Evolutionary conservation across 495 filamentous ascomycete genomes (phyloP), one percentile per base, ranked within the genome.

Genomic region (Viridothelium virens): DNA sequence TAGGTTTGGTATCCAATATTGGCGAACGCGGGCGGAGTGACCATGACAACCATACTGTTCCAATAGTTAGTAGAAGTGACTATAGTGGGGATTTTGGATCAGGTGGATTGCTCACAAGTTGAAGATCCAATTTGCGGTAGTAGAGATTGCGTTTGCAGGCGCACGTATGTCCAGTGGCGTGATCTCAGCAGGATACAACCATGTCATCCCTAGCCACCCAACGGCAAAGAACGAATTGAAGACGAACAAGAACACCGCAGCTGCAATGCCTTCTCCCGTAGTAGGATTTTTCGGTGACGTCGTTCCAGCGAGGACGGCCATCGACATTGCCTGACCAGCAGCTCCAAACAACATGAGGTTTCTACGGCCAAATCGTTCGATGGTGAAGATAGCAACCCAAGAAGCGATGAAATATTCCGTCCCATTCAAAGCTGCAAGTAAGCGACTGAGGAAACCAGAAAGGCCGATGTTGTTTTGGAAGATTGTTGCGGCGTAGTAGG

Each of bases 191-290:
- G 79, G 79, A 74, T 85, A 85, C 34, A 63, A 37, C 75, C 84
- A 87, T 64, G 83, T 83, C 38, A 78, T 80, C 38, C 84, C 84
- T 7, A 84, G 73, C 76, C 84, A 87, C 4, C 84, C 84, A 12
- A 72, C 44, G 2, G 84, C 82, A 70, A 84, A 83, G 77, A 86
- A 87, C 48, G 76, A 74, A 72, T 84, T 85, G 76, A 85, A 87
- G 36, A 87, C 74, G 74, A 85, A 84, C 62, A 87, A 79, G 70
- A 84, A 85, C 33, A 80, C 77, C 1, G 79, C 81, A 0, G 82
- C 78, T 1, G 74, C 77, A 50, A 83, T 72, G 77, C 82, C 63
- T 69, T 64, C 11, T 70, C 47, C 66, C 73, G 50, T 65, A 6
- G 5, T 41, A 12, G 41, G 61, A 41, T 41, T 41, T 33, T 34